These are phyloP conservation scores for Arthrobotrys musiformis DNA, from an alignment of 2,329 filamentous ascomycete species.

Conservation along the genomic window DNA sequence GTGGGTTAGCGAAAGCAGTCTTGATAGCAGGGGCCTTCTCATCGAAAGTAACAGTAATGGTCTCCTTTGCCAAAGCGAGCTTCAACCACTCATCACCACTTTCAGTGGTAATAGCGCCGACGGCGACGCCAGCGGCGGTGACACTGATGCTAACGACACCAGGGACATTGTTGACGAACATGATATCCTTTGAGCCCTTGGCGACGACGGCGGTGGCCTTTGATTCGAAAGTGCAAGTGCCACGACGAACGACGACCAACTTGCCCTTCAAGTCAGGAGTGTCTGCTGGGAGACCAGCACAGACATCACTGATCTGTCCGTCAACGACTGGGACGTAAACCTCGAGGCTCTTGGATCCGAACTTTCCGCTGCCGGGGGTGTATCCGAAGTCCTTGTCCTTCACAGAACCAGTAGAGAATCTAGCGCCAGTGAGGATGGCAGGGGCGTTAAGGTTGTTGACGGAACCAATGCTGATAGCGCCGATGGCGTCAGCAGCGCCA, in stretches of 20 bases:
- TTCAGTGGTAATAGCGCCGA: constrained; percentile 56
- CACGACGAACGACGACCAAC: constrained; percentile 72
- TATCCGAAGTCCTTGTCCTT: constrained; percentile 60
- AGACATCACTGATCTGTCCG: constrained; percentile 66
- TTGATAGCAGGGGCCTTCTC: constrained; percentile 42
- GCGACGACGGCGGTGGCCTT: constrained; percentile 69
- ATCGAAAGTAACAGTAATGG: constrained; percentile 48
- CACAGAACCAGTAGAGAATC: constrained; percentile 56
- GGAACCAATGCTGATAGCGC: constrained; percentile 66
- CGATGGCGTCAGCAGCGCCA: constrained; percentile 63
- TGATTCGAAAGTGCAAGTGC: constrained; percentile 68
- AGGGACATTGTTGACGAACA: constrained; percentile 70
- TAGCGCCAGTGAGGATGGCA: constrained; percentile 59
- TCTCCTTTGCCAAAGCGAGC: constrained; percentile 39
- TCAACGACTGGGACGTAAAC: constrained; percentile 46
- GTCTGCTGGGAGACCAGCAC: constrained; percentile 66
- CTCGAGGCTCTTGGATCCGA: constrained; percentile 32
- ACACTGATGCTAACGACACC: constrained; percentile 33
- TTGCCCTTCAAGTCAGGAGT: constrained; percentile 70
- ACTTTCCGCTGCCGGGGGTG: constrained; percentile 57
- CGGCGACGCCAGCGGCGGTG: constrained; percentile 48
- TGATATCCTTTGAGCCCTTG: constrained; percentile 70
- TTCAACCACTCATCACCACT: constrained; percentile 46
- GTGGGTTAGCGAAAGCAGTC: constrained; percentile 46
- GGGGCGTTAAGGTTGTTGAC: constrained; percentile 61